phyloP scores from a whole-genome alignment of 2,329 filamentous ascomycete species.

The Neoscytalidium dimidiatum region DNA sequence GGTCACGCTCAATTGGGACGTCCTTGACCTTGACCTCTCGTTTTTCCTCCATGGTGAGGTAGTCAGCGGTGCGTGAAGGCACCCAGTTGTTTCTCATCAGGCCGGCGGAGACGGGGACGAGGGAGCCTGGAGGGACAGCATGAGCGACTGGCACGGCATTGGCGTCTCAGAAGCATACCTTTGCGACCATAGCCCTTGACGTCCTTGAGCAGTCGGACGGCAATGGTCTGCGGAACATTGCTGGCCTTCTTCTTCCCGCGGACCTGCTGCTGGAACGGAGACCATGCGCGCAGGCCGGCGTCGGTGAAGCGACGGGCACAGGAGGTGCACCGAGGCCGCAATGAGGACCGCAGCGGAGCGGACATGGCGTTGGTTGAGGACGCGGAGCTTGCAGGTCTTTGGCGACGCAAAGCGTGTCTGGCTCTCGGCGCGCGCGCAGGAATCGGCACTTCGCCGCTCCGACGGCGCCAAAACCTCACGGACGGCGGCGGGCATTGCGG shows the following conservation, averaged over 20 bases:
- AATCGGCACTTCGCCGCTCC: slow-evolving; percentile 8
- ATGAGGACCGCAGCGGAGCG: slow-evolving; percentile 31
- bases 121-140: slow-evolving; percentile 43
- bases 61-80: slow-evolving; percentile 53
- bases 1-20: slow-evolving; percentile 48
- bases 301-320: slow-evolving; percentile 38
- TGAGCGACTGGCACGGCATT: not conserved
- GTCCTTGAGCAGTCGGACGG: slow-evolving; percentile 55
- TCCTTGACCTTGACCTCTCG: slow-evolving; percentile 49
- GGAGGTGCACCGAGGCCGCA: slow-evolving; percentile 42
- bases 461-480: slow-evolving; percentile 13
- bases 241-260: slow-evolving; percentile 45
- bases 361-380: slow-evolving; percentile 32
- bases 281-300: slow-evolving; percentile 29
- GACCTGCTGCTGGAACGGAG: slow-evolving; percentile 37
- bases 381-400: not conserved
- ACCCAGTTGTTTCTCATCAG: slow-evolving; percentile 59
- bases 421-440: not conserved
- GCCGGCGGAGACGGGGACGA: slow-evolving; percentile 54
- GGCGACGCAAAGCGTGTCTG: not conserved
- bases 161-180: slow-evolving; percentile 29
- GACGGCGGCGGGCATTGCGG: not conserved
- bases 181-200: slow-evolving; percentile 52
- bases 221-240: slow-evolving; percentile 34
- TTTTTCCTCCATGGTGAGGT: slow-evolving; percentile 49